Evolutionary conservation across 208 protist genomes (phyloP), one percentile per base, ranked within the genome.

Genomic region (Leishmania amazonensis): DNA sequence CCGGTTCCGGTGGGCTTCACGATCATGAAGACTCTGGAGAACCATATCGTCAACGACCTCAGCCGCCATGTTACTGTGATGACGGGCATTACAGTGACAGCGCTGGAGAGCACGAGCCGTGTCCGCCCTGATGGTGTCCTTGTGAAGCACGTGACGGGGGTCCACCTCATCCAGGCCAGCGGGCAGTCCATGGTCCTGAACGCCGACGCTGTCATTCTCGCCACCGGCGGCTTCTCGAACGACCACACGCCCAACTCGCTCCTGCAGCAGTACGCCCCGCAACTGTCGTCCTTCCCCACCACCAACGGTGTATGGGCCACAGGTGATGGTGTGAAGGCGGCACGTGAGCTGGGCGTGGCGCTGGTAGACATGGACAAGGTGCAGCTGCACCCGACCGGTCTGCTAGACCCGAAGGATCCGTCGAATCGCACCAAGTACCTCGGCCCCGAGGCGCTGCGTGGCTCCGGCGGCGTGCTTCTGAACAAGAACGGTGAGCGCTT

Each of bases 331-430:
- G 91, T 96, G 4, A 95, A 94, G 85, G 88, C 91, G 70, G 93
- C 91, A 2, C 83, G 86, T 49, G 73, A 88, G 40, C 80, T 98
- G 58, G 94, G 93, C 54, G 96, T 89, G 21, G 81, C 80, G 35
- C 83, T 97, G 64, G 90, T 98, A 42, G 93, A 99, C 83, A 98
- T 99, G 95, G 96, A 98, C 84, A 91, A 98, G 86, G 95, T 99
- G 75, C 95, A 98, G 85, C 86, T 99, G 35, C 98, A 99, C 81
- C 98, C 98, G 40, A 99, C 98, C 42, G 97, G 95, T n/a, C 96
- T 99, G 42, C 74, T 99, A 24, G 88, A 99, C 83, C 96, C 97
- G 13, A 93, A 92, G 67, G 89, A 99, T 53, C 98, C 98, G 0
- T 70, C 84, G 3, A 93, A 88, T 65, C 75, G 78, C 51, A 96